Base-by-base conservation (phyloP, 2,329 filamentous ascomycete genomes). In the Orbilia blumenaviensis region DNA sequence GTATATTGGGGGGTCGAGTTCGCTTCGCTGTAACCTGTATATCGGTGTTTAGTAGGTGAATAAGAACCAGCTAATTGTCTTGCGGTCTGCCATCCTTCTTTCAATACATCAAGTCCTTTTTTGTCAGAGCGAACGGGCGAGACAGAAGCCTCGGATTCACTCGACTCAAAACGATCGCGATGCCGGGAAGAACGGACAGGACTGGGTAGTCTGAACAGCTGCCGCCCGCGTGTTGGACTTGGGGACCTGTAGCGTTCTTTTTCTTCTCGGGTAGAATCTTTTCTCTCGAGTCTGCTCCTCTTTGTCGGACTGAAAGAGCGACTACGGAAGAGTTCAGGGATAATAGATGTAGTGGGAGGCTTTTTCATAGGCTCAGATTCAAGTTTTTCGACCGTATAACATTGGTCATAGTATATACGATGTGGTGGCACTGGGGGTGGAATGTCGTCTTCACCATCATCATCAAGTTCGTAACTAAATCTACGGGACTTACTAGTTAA, bases 211-310 rank as follows among this genome's bases (percentile, higher is more conserved):
- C 38, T 54, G 2, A 76, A 66, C 18, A 21, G 60, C 21, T 64
- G 38, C 32, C 72, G 58, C 64, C 72, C 72, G 14, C 72, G 72
- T 64, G 72, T 76, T 76, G 72, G 72, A 76, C 72, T 76, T 25
- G 72, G 72, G 18, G 72, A 69, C 44, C 34, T 38, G 9, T 52
- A 44, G 25, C 52, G 62, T 10, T 56, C 25, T 38, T 38, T 16
- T 2, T 2, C 9, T 21, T n/a, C 5, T 34, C 48, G 48, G 48
- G 21, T 4, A 25, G 52, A 56, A 10, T 18, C 52, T 42, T 50
- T 36, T 18, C 29, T 41, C 32, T 38, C 52, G 16, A 38, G 32
- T 18, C 12, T 29, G 16, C 32, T 62, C 27, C 63, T 71, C 46
- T 56, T 62, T 1, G n/a, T 21, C 12, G 44, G 54, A 14, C 29